phyloP scores from a whole-genome alignment of 331 rosid genomes.

The Rhamnella rubrinervis region DNA sequence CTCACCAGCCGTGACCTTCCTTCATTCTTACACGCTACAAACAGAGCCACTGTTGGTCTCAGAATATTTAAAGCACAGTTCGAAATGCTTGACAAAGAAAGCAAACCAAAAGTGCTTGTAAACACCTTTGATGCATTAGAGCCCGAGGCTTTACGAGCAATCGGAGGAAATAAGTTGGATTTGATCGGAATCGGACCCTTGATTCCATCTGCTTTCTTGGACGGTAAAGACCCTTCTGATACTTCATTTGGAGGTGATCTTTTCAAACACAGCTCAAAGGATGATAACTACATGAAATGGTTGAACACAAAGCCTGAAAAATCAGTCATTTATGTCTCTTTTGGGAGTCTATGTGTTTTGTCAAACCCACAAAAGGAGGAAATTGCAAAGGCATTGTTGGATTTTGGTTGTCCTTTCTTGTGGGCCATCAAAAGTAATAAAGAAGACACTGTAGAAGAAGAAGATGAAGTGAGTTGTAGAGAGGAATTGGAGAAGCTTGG shows the following conservation, averaged over 20 bases:
- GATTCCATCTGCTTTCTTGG: background rate
- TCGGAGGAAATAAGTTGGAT: background rate
- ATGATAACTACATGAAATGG: background rate
- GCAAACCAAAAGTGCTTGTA: slow-evolving; percentile 32
- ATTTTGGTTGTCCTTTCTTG: too few species aligned
- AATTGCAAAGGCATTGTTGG: too few species aligned
- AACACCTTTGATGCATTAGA: slow-evolving; percentile 61
- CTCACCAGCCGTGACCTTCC: slow-evolving; percentile 1
- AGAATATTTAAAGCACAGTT: slow-evolving; percentile 32
- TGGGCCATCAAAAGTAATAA: too few species aligned
- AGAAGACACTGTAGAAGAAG: too few species aligned
- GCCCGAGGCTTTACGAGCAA: slow-evolving; percentile 37
- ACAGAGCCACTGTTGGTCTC: slow-evolving; percentile 13
- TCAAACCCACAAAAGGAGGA: background rate
- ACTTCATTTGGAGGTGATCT: slow-evolving; percentile 41
- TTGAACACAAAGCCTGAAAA: background rate
- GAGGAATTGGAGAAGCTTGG: slow-evolving; percentile 25
- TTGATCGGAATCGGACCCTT: slow-evolving; percentile 13
- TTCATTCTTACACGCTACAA: slow-evolving; percentile 4
- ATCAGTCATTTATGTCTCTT: slow-evolving; percentile 12
- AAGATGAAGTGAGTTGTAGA: slow-evolving; percentile 12
- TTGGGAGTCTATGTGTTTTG: slow-evolving; percentile 6
- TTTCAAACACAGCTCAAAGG: background rate
- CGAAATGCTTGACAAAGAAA: slow-evolving; percentile 22
- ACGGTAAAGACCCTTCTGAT: slow-evolving; percentile 1